phyloP scores from a whole-genome alignment of 2,329 filamentous ascomycete species.

The Penicillium sp. region DNA sequence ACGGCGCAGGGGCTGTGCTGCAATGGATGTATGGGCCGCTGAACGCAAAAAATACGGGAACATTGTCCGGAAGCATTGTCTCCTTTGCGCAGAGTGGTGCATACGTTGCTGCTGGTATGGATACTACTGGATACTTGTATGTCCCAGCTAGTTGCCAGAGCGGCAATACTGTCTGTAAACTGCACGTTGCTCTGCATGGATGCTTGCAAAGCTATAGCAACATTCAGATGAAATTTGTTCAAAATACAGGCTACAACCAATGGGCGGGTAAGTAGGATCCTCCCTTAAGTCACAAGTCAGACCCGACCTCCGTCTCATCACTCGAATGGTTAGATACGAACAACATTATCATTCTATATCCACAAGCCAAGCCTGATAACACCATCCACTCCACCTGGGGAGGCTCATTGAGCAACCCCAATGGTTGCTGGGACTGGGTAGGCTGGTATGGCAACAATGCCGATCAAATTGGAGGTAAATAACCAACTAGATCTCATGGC shows the following conservation, averaged over 20 bases:
- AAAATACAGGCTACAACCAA: conserved; percentile 14
- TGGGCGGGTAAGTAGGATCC: conserved; percentile 9
- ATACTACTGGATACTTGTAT: conserved; percentile 12
- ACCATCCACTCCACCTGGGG: conserved; percentile 7
- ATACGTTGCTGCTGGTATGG: conserved; percentile 14
- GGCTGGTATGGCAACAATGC: conserved; percentile 13
- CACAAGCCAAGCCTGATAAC: conserved; percentile 3
- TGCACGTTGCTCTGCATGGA: conserved; percentile 16
- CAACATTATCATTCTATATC: conserved; percentile 1
- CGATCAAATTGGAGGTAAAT: conserved; percentile 10
- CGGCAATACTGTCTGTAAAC: conserved; percentile 7
- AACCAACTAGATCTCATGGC: background rate
- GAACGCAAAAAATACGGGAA: conserved; percentile 1
- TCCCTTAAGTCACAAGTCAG: background rate
- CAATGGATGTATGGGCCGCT: conserved; percentile 11
- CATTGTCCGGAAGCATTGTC: conserved; percentile 4
- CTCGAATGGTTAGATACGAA: background rate
- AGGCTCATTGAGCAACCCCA: conserved; percentile 8
- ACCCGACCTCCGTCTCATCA: background rate
- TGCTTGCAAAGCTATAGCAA: conserved; percentile 9
- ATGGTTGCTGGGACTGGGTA: conserved; percentile 14
- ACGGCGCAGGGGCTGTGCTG: conserved; percentile 14
- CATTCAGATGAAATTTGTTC: conserved; percentile 8
- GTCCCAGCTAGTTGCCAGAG: conserved; percentile 8
- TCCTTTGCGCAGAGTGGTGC: conserved; percentile 11